phyloP scores from a whole-genome alignment of 179 eudicot species.

The Pouteria campechiana region DNA sequence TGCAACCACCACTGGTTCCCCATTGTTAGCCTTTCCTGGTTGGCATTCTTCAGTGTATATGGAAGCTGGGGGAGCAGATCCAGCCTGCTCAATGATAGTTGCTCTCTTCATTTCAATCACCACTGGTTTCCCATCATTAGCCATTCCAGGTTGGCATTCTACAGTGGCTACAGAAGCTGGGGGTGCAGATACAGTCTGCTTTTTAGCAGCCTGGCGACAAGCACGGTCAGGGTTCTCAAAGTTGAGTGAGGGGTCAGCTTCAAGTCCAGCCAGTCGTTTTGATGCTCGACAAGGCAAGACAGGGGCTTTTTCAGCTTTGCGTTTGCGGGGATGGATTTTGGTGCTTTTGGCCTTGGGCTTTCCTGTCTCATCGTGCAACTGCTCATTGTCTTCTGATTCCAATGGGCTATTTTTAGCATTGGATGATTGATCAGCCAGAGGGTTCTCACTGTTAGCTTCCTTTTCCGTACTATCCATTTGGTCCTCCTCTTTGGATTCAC shows the following conservation, averaged over 20 bases:
- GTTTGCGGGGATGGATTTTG: conserved; percentile 19
- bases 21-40: conserved; percentile 4
- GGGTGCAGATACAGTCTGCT: conserved; percentile 4
- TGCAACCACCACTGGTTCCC: conserved; percentile 7
- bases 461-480: too few relatives aligned
- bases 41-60: conserved; percentile 3
- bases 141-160: conserved; percentile 1
- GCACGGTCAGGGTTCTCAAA: conserved; percentile 19
- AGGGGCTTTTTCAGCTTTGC: conserved; percentile 10
- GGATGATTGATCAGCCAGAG: too few relatives aligned
- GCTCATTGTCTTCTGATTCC: neutral
- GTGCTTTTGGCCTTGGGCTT: conserved; percentile 10
- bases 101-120: neutral
- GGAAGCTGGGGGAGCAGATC: conserved; percentile 1
- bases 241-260: conserved; percentile 21
- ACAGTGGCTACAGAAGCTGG: neutral
- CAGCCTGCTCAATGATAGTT: too few relatives aligned
- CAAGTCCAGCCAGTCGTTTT: conserved; percentile 33
- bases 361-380: neutral
- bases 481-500: too few relatives aligned
- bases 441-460: too few relatives aligned
- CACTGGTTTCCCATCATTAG: neutral
- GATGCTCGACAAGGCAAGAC: conserved; percentile 41
- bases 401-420: neutral
- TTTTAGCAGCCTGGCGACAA: conserved; percentile 14